These are phyloP conservation scores for Monascus purpureus DNA, from an alignment of 495 filamentous ascomycete species.

Conservation along the genomic window DNA sequence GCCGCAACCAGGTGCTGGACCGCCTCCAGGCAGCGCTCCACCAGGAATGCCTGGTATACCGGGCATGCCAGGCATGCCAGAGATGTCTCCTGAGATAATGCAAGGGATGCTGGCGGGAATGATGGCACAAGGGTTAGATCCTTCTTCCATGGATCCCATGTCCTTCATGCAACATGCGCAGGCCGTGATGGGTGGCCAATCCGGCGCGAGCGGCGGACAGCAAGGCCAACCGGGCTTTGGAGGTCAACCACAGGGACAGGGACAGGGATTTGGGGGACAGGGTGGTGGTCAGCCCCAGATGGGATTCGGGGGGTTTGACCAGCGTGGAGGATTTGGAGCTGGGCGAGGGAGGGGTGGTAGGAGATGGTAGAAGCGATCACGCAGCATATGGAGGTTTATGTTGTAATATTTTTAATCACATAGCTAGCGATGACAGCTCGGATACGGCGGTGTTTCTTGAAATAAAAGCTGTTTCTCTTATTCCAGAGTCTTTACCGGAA, in stretches of 20 bases:
- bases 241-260: conserved; percentile 14
- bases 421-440: too few relatives aligned
- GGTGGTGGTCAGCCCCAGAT: conserved; percentile 31
- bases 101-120: conserved; percentile 70
- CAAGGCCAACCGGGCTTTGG: conserved; percentile 26
- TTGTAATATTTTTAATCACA: conserved; percentile 6
- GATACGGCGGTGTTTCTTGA: too few relatives aligned
- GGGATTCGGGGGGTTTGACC: conserved; percentile 37
- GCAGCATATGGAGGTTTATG: conserved; percentile 4
- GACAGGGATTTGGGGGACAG: conserved; percentile 27
- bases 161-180: conserved; percentile 40
- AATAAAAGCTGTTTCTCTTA: too few relatives aligned
- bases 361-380: conserved; percentile 21
- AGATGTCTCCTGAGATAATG: conserved; percentile 60
- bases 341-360: conserved; percentile 31
- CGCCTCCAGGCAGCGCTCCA: conserved; percentile 20
- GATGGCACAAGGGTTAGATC: conserved; percentile 74
- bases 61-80: conserved; percentile 55
- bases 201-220: conserved; percentile 25
- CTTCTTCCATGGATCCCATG: conserved; percentile 59
- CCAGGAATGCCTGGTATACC: conserved; percentile 50
- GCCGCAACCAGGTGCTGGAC: conserved; percentile 26
- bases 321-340: conserved; percentile 28
- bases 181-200: conserved; percentile 34
- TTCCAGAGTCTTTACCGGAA: too few relatives aligned